Evolutionary conservation across 345 rosid genomes (phyloP).

Genomic region (Excoecaria agallocha): DNA sequence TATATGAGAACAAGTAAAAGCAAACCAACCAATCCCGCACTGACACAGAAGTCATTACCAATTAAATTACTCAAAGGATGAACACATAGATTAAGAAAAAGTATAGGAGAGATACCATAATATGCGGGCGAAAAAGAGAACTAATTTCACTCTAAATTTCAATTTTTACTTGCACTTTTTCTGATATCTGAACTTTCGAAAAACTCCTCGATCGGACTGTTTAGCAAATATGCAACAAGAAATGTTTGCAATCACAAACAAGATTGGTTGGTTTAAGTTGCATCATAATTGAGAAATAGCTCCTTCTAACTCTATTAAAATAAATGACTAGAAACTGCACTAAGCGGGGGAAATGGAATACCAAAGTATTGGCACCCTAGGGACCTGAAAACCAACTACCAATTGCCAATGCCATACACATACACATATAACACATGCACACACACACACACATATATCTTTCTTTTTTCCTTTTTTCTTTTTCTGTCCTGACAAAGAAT

Average conservation of each 20-base stretch:
- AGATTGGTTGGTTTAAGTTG: not conserved
- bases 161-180: not conserved
- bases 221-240: not conserved
- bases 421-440: too few relatives aligned
- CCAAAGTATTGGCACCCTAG: not conserved
- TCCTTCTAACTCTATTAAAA: constrained; percentile 4
- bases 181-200: not conserved
- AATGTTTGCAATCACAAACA: not conserved
- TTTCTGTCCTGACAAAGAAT: not conserved
- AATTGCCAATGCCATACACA: not conserved
- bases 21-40: not conserved
- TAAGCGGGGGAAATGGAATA: not conserved
- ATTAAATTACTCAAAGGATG: not conserved
- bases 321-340: not conserved
- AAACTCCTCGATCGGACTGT: not conserved
- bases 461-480: not conserved
- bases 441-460: too few relatives aligned
- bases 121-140: not conserved
- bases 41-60: not conserved
- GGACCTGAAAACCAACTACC: not conserved
- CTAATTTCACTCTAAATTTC: not conserved
- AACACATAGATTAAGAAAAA: not conserved
- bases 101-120: not conserved
- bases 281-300: not conserved
- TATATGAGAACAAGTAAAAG: not conserved